Percentiles rank a stretch among this genome's conserved stretches.
These are phyloP conservation scores for Beta macrorhiza DNA, from an alignment of 179 eudicot genomes.

Conservation along the genomic window DNA sequence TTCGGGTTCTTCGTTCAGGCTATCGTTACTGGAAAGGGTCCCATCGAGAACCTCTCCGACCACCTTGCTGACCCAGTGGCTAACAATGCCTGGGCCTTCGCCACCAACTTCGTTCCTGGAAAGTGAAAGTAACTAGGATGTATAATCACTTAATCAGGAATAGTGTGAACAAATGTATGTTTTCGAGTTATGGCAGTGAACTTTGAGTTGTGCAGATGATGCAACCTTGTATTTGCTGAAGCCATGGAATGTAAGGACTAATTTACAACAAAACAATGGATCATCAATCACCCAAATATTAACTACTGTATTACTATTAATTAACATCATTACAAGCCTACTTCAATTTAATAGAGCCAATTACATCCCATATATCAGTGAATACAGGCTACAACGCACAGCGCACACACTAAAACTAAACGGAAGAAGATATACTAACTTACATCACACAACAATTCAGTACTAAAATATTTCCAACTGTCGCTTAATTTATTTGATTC, in stretches of 20 bases:
- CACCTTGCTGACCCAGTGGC: slow-evolving; percentile 19
- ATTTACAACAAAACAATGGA: not conserved
- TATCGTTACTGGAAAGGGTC: slow-evolving; percentile 21
- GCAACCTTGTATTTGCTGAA: not conserved
- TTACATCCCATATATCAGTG: no score
- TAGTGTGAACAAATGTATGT: slow-evolving; percentile 5
- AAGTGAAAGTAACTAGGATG: slow-evolving; percentile 1
- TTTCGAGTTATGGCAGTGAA: slow-evolving; percentile 1
- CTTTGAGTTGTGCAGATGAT: not conserved
- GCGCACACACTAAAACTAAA: no score
- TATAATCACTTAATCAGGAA: not conserved
- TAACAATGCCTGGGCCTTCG: slow-evolving; percentile 20
- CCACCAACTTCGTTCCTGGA: slow-evolving; percentile 22
- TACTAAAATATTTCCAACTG: no score
- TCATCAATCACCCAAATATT: not conserved
- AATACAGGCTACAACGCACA: no score
- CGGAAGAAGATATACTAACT: no score
- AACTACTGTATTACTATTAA: not conserved
- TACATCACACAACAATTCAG: no score
- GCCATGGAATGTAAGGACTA: not conserved
- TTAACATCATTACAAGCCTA: no score
- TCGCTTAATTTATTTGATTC: no score
- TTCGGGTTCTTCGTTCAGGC: slow-evolving; percentile 21
- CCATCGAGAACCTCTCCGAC: slow-evolving; percentile 19
- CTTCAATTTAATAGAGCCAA: no score